A percentile compares a stretch with the other conserved stretches of the same genome.
Conservation (phyloP, 257 asterid genomes). For the Eucommia ulmoides region DNA sequence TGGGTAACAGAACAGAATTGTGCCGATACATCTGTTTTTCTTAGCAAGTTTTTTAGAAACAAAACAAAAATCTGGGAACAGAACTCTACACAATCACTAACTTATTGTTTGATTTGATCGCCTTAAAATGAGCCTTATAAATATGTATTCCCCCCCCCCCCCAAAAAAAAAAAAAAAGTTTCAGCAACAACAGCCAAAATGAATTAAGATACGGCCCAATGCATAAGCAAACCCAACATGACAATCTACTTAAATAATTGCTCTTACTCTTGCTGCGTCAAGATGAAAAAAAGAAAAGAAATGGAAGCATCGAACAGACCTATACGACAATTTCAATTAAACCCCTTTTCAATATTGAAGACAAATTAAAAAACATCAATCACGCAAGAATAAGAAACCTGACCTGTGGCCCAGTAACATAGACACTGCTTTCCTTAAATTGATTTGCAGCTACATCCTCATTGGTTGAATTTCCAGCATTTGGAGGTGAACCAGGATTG, state of each 20-base stretch:
- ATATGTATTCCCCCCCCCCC: too few relatives aligned
- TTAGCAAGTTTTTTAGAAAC: too few relatives aligned
- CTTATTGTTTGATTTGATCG: too few relatives aligned
- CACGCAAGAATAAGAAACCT: constrained; percentile 8
- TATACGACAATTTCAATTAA: too few relatives aligned
- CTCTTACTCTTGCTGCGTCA: not conserved
- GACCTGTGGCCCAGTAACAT: constrained; percentile 73
- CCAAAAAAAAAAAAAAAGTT: too few relatives aligned
- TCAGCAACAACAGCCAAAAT: too few relatives aligned
- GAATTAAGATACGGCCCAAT: not conserved
- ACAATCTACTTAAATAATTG: not conserved
- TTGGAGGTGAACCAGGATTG: constrained; percentile 38
- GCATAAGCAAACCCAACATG: not conserved
- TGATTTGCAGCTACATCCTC: constrained; percentile 62
- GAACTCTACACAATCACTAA: too few relatives aligned
- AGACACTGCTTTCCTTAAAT: constrained; percentile 53
- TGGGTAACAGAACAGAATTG: too few relatives aligned
- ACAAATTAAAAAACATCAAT: not conserved
- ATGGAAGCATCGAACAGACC: too few relatives aligned
- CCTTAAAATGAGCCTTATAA: too few relatives aligned
- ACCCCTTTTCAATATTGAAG: not conserved
- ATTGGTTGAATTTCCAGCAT: constrained; percentile 51
- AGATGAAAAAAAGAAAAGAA: not conserved
- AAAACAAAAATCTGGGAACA: too few relatives aligned
- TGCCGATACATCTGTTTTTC: too few relatives aligned